phyloP scores from a whole-genome alignment of 257 asterid genomes.

The Capsicum chinense region DNA sequence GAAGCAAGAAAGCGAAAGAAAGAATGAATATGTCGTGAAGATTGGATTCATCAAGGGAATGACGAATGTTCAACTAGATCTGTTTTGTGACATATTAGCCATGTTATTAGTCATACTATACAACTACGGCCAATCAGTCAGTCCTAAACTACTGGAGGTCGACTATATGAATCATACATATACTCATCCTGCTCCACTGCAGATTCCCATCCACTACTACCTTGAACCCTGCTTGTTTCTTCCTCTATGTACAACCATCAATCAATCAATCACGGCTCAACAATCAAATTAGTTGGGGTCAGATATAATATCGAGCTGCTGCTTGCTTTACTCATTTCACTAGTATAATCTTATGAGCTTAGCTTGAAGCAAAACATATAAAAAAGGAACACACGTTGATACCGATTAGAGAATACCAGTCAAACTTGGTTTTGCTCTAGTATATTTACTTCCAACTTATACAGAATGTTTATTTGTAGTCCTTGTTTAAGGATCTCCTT shows the following conservation, averaged over 20 bases:
- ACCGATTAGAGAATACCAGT: background rate
- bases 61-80: background rate
- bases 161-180: background rate
- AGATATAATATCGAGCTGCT: background rate
- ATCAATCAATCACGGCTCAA: background rate
- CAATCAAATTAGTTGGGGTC: background rate
- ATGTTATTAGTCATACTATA: background rate
- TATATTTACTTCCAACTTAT: background rate
- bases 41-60: background rate
- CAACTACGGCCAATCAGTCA: background rate
- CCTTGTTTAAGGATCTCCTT: background rate
- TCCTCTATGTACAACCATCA: background rate
- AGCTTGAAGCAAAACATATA: background rate
- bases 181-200: background rate
- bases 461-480: background rate
- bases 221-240: background rate
- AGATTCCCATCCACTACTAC: background rate
- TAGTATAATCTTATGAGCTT: background rate
- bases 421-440: background rate
- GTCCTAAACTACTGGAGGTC: slow-evolving; percentile 9
- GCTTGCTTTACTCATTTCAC: background rate
- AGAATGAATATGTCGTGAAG: background rate
- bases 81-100: background rate
- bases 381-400: background rate
- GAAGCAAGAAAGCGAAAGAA: background rate